Evolutionary conservation across 495 filamentous ascomycete genomes (phyloP).

Genomic region (Penicillium alfredii): DNA sequence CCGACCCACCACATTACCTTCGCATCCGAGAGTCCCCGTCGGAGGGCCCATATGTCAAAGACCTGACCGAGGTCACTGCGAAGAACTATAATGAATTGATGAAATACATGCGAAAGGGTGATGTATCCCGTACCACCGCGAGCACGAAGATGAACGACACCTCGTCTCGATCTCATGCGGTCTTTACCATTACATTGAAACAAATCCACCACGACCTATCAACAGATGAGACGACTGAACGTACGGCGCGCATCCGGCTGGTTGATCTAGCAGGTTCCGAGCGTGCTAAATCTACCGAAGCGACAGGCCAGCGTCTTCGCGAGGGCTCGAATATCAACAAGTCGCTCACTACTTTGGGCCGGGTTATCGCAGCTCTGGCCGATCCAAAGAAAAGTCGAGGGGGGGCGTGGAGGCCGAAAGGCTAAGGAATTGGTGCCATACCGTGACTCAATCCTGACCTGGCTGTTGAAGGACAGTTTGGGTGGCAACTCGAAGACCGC

Average conservation of each 20-base stretch:
- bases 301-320: slow-evolving; percentile 80
- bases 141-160: slow-evolving; percentile 99
- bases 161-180: slow-evolving; percentile 85
- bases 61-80: slow-evolving; percentile 86
- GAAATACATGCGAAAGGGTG: slow-evolving; percentile 83
- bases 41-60: slow-evolving; percentile 97
- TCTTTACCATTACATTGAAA: slow-evolving; percentile 96
- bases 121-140: slow-evolving; percentile 81
- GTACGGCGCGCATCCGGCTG: slow-evolving; percentile 84
- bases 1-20: slow-evolving; percentile 79
- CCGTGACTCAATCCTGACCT: slow-evolving; percentile 94
- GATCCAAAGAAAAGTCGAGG: slow-evolving; percentile 77
- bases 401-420: slow-evolving; percentile 43
- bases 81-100: slow-evolving; percentile 77
- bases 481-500: slow-evolving; percentile 96
- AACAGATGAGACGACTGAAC: slow-evolving; percentile 92
- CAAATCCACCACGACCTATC: slow-evolving; percentile 93
- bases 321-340: slow-evolving; percentile 99
- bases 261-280: slow-evolving; percentile 96
- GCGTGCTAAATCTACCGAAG: slow-evolving; percentile 91
- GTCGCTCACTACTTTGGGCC: slow-evolving; percentile 88
- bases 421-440: slow-evolving; percentile 79
- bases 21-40: slow-evolving; percentile 94
- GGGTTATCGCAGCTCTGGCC: slow-evolving; percentile 94
- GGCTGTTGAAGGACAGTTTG: slow-evolving; percentile 90